Base-by-base conservation (phyloP, 2,329 filamentous ascomycete genomes). In the Phaeophleospora eucalypticola region DNA sequence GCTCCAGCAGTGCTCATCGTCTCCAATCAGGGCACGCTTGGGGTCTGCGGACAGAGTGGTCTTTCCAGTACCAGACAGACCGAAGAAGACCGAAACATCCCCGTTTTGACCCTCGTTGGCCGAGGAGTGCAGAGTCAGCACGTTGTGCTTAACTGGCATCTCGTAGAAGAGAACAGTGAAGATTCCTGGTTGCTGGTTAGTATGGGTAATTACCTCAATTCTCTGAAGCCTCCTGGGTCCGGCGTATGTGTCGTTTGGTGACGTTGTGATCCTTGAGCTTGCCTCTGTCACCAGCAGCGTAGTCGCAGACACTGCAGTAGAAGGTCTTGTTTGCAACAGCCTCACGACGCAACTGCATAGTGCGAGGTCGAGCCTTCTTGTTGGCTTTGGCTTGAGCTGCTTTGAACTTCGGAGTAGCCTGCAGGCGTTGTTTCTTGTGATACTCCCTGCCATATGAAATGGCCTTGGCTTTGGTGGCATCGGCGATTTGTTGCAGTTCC, bases 91-190 rank as follows among this genome's bases (percentile, higher is more conserved):
- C 12, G 93, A 97, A 48, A 98, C 93, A 66, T 98, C 93, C 58
- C 93, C 93, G 55, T 87, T 75, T 78, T 87, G 80, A 63, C 93
- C 93, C 81, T 98, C 87, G 75, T 98, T 98, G 67, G 93, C 93
- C 7, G 93, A 98, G 14, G 93, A 98, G 80, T 98, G 93, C 46
- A 98, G 84, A 34, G 93, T 98, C 59, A 98, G 78, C 63, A 98
- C 91, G 72, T 97, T 94, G 82, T 98, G 93, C 83, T 96, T 96
- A 68, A 98, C 88, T 52, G 93, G 93, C 90, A 97, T 98, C 79
- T 98, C 93, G 79, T 97, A 98, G 82, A 95, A 98, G 69, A 98
- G 84, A 41, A 98, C 89, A 39, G 93, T 98, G 81, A 98, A 98
- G 71, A 98, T 82, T 62, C 93, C 90, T 46, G 29, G 14, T 38